Conservation (phyloP, 495 filamentous ascomycete genomes). For the Immersiella caudata region DNA sequence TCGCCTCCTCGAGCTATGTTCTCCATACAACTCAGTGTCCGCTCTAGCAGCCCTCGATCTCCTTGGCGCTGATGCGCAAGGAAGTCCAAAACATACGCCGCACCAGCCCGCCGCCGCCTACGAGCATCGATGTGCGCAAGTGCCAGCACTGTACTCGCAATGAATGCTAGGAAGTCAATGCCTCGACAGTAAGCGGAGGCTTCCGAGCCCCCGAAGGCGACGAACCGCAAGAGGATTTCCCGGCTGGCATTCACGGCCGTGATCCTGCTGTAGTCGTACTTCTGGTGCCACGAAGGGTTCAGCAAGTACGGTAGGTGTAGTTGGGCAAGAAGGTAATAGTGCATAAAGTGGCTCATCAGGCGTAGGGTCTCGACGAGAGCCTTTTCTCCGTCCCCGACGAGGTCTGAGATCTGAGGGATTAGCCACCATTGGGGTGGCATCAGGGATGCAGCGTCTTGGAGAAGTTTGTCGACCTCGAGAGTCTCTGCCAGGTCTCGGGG, state of each 20-base stretch:
- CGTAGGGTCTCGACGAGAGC: constrained; percentile 32
- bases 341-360: constrained; percentile 37
- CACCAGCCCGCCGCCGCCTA: constrained; percentile 5
- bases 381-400: constrained; percentile 21
- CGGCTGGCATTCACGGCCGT: constrained; percentile 42
- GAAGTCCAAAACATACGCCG: not conserved
- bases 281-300: not conserved
- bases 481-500: not conserved
- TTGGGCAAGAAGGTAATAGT: constrained; percentile 39
- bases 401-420: constrained; percentile 24
- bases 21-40: not conserved
- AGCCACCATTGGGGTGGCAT: constrained; percentile 38
- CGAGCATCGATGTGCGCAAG: constrained; percentile 25
- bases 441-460: constrained; percentile 29
- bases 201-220: constrained; percentile 37
- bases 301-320: constrained; percentile 44
- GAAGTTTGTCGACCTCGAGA: constrained; percentile 20
- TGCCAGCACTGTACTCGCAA: constrained; percentile 37
- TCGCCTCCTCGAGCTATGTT: not conserved
- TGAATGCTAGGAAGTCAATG: constrained; percentile 42
- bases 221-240: constrained; percentile 41
- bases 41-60: not conserved
- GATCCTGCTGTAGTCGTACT: constrained; percentile 41
- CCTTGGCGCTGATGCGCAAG: not conserved
- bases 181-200: constrained; percentile 36